A percentile compares a stretch with the other conserved stretches of the same genome.
Evolutionary conservation across 2,329 filamentous ascomycete genomes (phyloP).

Genomic region (Chalaropsis thielavioides): DNA sequence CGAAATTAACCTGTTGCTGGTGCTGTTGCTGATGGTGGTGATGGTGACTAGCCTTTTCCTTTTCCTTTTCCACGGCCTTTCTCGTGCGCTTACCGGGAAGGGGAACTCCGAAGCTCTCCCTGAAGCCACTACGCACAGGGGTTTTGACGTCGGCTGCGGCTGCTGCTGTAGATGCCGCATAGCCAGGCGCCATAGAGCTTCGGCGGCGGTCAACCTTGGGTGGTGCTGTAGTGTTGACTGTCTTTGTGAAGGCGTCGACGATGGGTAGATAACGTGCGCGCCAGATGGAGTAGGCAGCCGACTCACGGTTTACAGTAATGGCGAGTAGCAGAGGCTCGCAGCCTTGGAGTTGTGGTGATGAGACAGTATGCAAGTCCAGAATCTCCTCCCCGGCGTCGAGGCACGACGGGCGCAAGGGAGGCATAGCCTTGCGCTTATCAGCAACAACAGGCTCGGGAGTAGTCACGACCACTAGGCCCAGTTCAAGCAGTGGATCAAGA

Average conservation of each 20-base stretch:
- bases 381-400: slow-evolving; percentile 70
- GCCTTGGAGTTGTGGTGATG: slow-evolving; percentile 35
- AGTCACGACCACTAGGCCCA: slow-evolving; percentile 61
- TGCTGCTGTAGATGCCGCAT: slow-evolving; percentile 6
- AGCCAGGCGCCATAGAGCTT: slow-evolving; percentile 49
- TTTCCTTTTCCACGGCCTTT: slow-evolving; percentile 28
- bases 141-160: slow-evolving; percentile 40
- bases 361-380: slow-evolving; percentile 59
- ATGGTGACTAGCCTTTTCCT: slow-evolving; percentile 1
- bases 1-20: slow-evolving; percentile 35
- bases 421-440: slow-evolving; percentile 22
- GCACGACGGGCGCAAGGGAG: slow-evolving; percentile 34
- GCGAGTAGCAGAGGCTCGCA: slow-evolving; percentile 50
- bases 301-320: slow-evolving; percentile 66
- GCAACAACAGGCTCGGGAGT: slow-evolving; percentile 31
- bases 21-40: not conserved
- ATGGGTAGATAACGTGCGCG: slow-evolving; percentile 61
- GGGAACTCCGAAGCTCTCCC: slow-evolving; percentile 61
- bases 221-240: not conserved
- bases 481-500: slow-evolving; percentile 70
- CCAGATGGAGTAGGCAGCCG: slow-evolving; percentile 72
- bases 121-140: slow-evolving; percentile 52
- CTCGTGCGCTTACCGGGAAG: slow-evolving; percentile 39
- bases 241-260: slow-evolving; percentile 40
- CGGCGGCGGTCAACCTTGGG: slow-evolving; percentile 38